phyloP scores from a whole-genome alignment of 306 rosid genomes.

The Castanopsis chinensis region DNA sequence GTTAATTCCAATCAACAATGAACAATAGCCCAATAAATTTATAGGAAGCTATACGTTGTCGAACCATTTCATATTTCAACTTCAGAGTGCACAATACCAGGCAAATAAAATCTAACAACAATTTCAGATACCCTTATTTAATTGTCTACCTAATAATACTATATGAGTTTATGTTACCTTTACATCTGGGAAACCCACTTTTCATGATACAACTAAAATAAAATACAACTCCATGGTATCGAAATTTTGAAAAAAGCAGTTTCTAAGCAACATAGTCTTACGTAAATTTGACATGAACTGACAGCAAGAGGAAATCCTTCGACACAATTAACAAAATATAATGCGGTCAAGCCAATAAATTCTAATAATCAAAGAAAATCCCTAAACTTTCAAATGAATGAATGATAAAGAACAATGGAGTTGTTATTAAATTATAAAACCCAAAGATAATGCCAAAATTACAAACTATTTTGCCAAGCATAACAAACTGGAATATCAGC shows the following conservation, averaged over 20 bases:
- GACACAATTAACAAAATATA: neutral
- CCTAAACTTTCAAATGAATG: too few species aligned
- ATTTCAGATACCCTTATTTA: neutral
- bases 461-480: neutral
- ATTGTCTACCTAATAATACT: neutral
- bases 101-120: neutral
- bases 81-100: neutral
- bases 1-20: too few species aligned
- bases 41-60: neutral
- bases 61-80: constrained; percentile 2
- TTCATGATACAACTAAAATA: neutral
- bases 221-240: neutral
- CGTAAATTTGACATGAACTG: neutral
- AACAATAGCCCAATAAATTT: too few species aligned
- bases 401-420: neutral
- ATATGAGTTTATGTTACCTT: neutral
- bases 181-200: neutral
- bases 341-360: neutral
- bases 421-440: neutral
- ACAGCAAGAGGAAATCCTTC: neutral
- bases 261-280: neutral
- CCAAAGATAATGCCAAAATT: neutral
- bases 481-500: neutral
- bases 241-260: neutral
- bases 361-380: neutral